Evolutionary conservation across 2,329 filamentous ascomycete species (phyloP).

Genomic region (Lecanicillium sp.): DNA sequence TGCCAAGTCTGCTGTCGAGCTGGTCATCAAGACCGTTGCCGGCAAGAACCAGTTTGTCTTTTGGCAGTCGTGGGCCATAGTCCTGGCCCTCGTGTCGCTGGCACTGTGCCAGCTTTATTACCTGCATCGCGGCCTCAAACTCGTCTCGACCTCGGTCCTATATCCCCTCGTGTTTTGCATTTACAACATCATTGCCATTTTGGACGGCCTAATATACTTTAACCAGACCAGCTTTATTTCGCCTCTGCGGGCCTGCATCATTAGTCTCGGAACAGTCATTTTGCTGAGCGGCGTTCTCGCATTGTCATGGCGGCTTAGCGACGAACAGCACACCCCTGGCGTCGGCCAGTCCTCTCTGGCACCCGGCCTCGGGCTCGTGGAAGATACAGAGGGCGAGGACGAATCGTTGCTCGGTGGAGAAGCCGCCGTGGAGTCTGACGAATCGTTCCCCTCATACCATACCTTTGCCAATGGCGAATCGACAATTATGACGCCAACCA

Average conservation of each 20-base stretch:
- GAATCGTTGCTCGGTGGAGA: constrained; percentile 47
- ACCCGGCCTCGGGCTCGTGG: constrained; percentile 76
- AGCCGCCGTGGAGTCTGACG: constrained; percentile 36
- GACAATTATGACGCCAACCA: constrained; percentile 33
- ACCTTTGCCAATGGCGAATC: constrained; percentile 42
- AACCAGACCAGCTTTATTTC: constrained; percentile 77
- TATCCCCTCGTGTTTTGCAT: constrained; percentile 98
- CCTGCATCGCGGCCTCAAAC: constrained; percentile 84
- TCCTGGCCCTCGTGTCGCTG: constrained; percentile 72
- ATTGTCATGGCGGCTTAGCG: constrained; percentile 86
- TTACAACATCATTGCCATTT: constrained; percentile 97
- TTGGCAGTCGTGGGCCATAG: constrained; percentile 91
- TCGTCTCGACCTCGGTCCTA: constrained; percentile 90
- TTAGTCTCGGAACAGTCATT: constrained; percentile 79
- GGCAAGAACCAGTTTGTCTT: constrained; percentile 87
- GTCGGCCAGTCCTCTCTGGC: constrained; percentile 65
- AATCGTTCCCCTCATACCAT: constrained; percentile 35
- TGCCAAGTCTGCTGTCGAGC: constrained; percentile 92
- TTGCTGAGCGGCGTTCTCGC: constrained; percentile 83
- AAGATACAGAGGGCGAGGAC: constrained; percentile 59
- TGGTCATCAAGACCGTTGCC: constrained; percentile 81
- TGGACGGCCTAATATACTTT: constrained; percentile 97
- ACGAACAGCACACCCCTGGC: constrained; percentile 59
- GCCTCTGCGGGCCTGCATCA: constrained; percentile 68
- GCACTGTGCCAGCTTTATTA: constrained; percentile 92